Conservation (phyloP, 768 basidiomycete genomes). For the Suillus ampliporus region DNA sequence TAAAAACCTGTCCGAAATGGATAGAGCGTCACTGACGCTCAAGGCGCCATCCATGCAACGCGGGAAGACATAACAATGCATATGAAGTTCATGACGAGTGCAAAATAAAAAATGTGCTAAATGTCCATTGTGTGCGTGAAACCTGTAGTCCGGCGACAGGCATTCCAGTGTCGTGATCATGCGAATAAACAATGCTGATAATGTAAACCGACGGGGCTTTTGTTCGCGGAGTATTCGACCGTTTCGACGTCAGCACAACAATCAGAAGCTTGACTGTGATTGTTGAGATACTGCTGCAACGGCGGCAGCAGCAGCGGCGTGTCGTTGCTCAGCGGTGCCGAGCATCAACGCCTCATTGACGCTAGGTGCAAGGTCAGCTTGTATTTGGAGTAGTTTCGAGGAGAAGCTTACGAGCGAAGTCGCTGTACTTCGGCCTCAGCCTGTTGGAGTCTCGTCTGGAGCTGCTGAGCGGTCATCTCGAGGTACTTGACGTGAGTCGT, state of each 20-base stretch:
- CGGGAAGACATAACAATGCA: conserved; percentile 27
- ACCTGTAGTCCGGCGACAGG: conserved; percentile 62
- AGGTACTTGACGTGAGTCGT: conserved; percentile 88
- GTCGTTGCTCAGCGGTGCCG: conserved; percentile 76
- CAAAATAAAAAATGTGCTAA: conserved; percentile 45
- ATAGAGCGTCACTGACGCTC: conserved; percentile 30
- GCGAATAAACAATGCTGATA: conserved; percentile 45
- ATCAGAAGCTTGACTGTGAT: conserved; percentile 51
- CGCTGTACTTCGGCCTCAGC: conserved; percentile 83
- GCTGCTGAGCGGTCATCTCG: conserved; percentile 76
- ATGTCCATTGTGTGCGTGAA: conserved; percentile 58
- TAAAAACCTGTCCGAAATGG: conserved; percentile 44
- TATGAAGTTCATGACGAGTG: conserved; percentile 46
- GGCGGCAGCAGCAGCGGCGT: conserved; percentile 62
- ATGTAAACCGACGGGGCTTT: conserved; percentile 39
- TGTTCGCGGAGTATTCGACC: conserved; percentile 25
- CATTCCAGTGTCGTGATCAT: conserved; percentile 49
- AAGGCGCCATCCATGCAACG: conserved; percentile 21
- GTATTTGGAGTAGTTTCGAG: neutral
- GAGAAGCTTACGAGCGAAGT: conserved; percentile 59
- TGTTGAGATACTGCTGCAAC: conserved; percentile 55
- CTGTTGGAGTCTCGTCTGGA: conserved; percentile 77
- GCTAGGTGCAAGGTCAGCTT: conserved; percentile 35
- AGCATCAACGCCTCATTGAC: conserved; percentile 92
- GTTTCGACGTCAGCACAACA: conserved; percentile 28